Base-by-base conservation (phyloP, 208 protist species). In the Leishmania turanica region DNA sequence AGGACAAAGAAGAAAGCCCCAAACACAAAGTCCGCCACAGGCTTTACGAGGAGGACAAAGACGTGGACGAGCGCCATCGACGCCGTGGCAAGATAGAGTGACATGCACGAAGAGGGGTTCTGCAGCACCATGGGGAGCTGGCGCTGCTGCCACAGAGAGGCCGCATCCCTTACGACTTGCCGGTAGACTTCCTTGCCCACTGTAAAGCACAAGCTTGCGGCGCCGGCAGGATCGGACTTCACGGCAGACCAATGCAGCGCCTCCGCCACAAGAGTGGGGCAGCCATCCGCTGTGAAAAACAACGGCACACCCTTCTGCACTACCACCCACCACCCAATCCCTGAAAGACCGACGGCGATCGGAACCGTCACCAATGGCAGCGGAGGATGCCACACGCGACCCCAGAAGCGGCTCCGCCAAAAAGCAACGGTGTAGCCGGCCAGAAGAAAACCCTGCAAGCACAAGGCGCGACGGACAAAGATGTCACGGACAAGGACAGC, bases 311-410 rank as follows among this genome's bases (percentile, higher is more conserved):
- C 42, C 64, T 81, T 85, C 54, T 85, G 82, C 37, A 70, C 49
- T 31, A 88, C 58, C 42, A 86, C 73, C 85, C 88, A 93, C 84
- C 82, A 92, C 45, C 88, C 58, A 31, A 84, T 84, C 17, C 88
- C 86, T 54, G 84, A 84, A 27, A 88, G 19, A 51, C 91, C 91
- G 13, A 94, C 84, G 66, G 90, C 56, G 45, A 95, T 47, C 74
- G 93, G 93, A 53, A 92, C 78, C 13, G 81, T 91, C 68, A 96
- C 49, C 80, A 95, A 83, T 54, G 93, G 93, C 69, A 95, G 70
- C 40, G 93, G 93, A 15, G 92, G 70, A 75, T 92, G 89, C 90
- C 91, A 96, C 37, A 78, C 79, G 17, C 82, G 83, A 8, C 71
- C 54, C 91, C 93, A 96, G 74, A 89, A 89, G 60, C 79, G 70